Evolutionary conservation across 2,329 filamentous ascomycete species (phyloP), one percentile per base, ranked within the genome.

Genomic region (Aspergillus sp.): DNA sequence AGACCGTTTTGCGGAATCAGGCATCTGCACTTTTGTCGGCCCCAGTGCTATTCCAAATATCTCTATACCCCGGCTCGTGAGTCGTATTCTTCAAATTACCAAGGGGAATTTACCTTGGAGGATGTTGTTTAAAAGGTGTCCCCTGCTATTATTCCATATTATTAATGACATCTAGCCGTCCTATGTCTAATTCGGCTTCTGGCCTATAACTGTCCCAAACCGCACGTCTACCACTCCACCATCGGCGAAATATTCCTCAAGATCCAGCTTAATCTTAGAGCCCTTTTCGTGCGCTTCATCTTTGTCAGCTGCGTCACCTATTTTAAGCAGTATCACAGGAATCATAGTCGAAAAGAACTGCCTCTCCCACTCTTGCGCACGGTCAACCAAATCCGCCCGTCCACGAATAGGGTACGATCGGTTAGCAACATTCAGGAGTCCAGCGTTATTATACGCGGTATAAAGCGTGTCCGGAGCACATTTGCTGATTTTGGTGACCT

Each of bases 171-270:
- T 31, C 9, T 12, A 2, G 27, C 5, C 5, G 14, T 8, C 1
- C 15, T n/a, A 3, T 6, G 4, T 17, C n/a, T 43, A 43, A 19
- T 9, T 19, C 40, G 19, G 47, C 27, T 58, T 56, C 17, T 40
- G 54, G 19, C 54, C 54, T 7, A 52, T 33, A 31, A 56, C 46
- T n/a, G 39, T 49, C 19, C 47, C 47, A 12, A 56, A 56, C 9
- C 40, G 37, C 9, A 17, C n/a, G 19, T 56, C 54, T 6, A 56
- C 11, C 15, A 51, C 23, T 5, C 27, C 27, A 1, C 54, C 54
- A 9, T 37, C 47, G 11, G 37, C 40, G n/a, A 31, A 56, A 15
- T 17, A 27, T 6, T 8, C 15, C 11, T 37, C 21, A 15, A 50
- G 8, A 11, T 46, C 54, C 3, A 1, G 8, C 3, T 31, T 9